Conservation (phyloP, 768 basidiomycete genomes). For the Serpula lacrymans region DNA sequence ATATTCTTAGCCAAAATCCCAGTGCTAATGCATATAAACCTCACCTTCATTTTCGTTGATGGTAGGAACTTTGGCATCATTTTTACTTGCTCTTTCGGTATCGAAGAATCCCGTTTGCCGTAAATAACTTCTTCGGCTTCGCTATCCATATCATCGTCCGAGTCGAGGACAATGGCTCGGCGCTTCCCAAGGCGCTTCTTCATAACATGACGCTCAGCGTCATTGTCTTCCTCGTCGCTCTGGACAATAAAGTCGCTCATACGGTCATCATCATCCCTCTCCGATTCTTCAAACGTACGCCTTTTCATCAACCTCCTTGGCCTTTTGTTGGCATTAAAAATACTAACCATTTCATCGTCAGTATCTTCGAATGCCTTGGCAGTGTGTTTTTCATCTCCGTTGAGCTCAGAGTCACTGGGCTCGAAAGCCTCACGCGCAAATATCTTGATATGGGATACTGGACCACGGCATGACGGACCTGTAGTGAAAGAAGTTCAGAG, state of each 20-base stretch:
- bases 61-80: conserved; percentile 56
- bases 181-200: conserved; percentile 36
- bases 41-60: conserved; percentile 76
- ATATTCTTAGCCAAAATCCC: too few relatives aligned
- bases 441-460: conserved; percentile 43
- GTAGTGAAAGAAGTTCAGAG: conserved; percentile 3
- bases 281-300: conserved; percentile 20
- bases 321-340: conserved; percentile 14
- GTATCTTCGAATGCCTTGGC: conserved; percentile 21
- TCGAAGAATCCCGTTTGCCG: conserved; percentile 27
- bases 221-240: conserved; percentile 51
- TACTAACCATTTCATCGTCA: conserved; percentile 31
- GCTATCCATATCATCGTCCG: conserved; percentile 39
- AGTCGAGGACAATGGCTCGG: conserved; percentile 39
- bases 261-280: conserved; percentile 39
- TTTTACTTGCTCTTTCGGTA: conserved; percentile 35
- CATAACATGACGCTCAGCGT: conserved; percentile 36
- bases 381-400: background rate
- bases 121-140: conserved; percentile 43
- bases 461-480: conserved; percentile 62
- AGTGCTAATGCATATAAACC: conserved; percentile 7
- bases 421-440: conserved; percentile 62
- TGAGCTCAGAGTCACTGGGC: conserved; percentile 47
- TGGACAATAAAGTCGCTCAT: conserved; percentile 52
- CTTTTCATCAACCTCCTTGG: conserved; percentile 16